Evolutionary conservation across 352 stramenopile genomes (phyloP).

Genomic region (Phytophthora rubi): DNA sequence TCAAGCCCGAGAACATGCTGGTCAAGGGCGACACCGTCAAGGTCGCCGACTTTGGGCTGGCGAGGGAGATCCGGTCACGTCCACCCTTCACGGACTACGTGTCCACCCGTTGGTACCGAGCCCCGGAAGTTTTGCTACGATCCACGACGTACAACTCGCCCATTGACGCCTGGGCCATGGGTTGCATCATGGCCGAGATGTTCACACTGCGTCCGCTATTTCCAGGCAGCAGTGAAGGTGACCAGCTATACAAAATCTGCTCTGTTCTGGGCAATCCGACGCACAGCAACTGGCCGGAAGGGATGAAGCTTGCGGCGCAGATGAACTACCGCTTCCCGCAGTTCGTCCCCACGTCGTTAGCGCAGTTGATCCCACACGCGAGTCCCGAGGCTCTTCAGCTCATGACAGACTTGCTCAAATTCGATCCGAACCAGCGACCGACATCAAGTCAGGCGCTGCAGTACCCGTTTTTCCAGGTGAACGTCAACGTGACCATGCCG

Average conservation of each 20-base stretch:
- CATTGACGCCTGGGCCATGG: conserved; percentile 98
- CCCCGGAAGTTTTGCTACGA: conserved; percentile 96
- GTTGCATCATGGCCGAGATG: conserved; percentile 98
- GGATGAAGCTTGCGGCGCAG: conserved; percentile 94
- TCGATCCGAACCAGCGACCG: conserved; percentile 92
- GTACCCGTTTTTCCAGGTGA: conserved; percentile 95
- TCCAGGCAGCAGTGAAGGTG: conserved; percentile 95
- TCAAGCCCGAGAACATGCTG: conserved; percentile 99
- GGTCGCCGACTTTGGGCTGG: conserved; percentile 99
- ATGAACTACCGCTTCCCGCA: conserved; percentile 97
- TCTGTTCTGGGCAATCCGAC: conserved; percentile 94
- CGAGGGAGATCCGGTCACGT: conserved; percentile 91
- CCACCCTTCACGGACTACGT: conserved; percentile 98
- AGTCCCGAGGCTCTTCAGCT: conserved; percentile 91
- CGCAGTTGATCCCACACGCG: conserved; percentile 91
- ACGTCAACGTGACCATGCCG: conserved; percentile 74
- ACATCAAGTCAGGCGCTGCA: conserved; percentile 94
- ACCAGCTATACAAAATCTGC: conserved; percentile 98
- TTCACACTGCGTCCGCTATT: conserved; percentile 97
- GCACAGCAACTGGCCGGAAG: conserved; percentile 92
- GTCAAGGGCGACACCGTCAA: conserved; percentile 96
- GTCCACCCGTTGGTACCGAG: conserved; percentile 98
- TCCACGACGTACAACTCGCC: conserved; percentile 96
- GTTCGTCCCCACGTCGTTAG: conserved; percentile 91
- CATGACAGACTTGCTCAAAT: conserved; percentile 94